Conservation (phyloP, 73 alveolate species). For the Paramecium primaurelia region DNA sequence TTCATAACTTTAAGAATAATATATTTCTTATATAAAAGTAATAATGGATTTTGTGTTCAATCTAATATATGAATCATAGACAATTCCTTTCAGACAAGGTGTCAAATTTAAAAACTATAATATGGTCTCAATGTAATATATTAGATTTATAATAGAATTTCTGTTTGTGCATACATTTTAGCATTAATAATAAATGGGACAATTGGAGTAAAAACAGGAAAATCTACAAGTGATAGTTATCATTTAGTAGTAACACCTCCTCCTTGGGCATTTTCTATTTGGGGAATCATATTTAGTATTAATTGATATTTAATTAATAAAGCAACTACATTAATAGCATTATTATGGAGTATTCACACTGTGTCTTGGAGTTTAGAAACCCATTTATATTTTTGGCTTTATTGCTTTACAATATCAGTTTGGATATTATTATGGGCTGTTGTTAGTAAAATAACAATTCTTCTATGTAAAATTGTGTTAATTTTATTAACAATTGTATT, state of each 20-base stretch:
- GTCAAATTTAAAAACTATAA: not conserved
- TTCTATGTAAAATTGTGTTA: not conserved
- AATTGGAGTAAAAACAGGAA: not conserved
- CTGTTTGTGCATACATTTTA: not conserved
- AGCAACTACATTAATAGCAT: conserved; percentile 13
- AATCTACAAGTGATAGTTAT: not conserved
- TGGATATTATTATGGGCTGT: not conserved
- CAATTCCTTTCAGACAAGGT: not conserved
- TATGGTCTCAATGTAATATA: not conserved
- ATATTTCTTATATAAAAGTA: not conserved
- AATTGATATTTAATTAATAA: not conserved
- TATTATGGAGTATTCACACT: not conserved
- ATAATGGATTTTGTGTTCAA: not conserved
- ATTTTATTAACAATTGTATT: not conserved
- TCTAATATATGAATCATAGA: not conserved
- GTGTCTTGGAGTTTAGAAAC: conserved; percentile 5
- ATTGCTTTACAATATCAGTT: not conserved
- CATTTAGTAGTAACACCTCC: not conserved
- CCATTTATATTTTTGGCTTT: not conserved
- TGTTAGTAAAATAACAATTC: not conserved
- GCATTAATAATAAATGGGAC: not conserved
- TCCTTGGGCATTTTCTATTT: conserved; percentile 41
- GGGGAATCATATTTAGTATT: conserved; percentile 27
- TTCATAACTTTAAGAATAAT: not conserved
- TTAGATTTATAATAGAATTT: not conserved